Evolutionary conservation across 2,329 filamentous ascomycete species (phyloP), one percentile per base, ranked within the genome.

Genomic region (Trichoderma koningiopsis): DNA sequence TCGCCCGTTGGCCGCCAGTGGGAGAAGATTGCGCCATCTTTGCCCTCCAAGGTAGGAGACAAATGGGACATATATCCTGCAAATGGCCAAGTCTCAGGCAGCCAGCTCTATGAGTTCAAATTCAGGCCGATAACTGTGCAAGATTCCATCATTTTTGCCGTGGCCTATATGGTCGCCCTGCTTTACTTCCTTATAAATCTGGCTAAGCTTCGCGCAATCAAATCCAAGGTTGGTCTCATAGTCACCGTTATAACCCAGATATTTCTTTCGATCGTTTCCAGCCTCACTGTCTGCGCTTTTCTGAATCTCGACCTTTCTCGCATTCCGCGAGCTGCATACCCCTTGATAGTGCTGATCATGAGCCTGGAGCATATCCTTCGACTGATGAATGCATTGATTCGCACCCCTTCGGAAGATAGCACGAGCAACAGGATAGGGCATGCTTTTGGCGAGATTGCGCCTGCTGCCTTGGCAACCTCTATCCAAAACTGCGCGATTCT

Each of bases 301-400:
- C 85, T 93, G 72, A 90, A 91, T 71, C 87, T 94, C 74, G 91
- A 94, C 74, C 81, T 95, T 19, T 92, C 91, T 11, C 88, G 88
- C 72, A 91, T 95, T 61, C 92, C 92, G 3, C 85, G 89, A 70
- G 90, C 90, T 64, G 88, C 88, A 43, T 95, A 94, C 76, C 92
- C 92, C 0, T 85, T 93, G 11, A 90, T 93, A n/a, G 87, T 94
- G 10, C 84, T 94, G 49, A 87, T 89, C 49, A 90, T 93, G 80
- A 93, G 92, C 61, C 81, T 94, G 37, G 92, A 94, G 74, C 94
- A 94, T 74, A 91, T 92, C 72, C 91, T 94, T 75, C 85, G 91
- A 22, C 82, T 94, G 43, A 92, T 94, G 77, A 93, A 94, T 75
- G 89, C 90, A 7, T 90, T 94, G 49, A 88, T 94, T 40, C 83